phyloP scores from a whole-genome alignment of 2,329 filamentous ascomycete species.

The Aureobasidium uvarum region DNA sequence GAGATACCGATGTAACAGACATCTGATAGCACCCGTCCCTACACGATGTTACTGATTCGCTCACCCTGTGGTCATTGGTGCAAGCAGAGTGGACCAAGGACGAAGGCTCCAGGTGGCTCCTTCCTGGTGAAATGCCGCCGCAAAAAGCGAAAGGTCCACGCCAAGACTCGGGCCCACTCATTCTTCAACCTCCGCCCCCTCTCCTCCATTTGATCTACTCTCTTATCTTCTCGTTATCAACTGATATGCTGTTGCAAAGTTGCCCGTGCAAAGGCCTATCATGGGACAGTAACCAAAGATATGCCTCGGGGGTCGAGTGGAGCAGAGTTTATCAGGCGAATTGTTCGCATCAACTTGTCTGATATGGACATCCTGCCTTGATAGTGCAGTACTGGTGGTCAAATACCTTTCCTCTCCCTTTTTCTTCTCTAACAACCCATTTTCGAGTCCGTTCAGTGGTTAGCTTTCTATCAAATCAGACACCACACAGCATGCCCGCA shows the following conservation, averaged over 20 bases:
- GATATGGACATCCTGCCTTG: not conserved
- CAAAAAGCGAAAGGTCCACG: conserved; percentile 1
- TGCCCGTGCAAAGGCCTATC: conserved; percentile 17
- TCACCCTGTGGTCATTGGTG: too few species aligned
- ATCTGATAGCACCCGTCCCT: not conserved
- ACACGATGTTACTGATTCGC: not conserved
- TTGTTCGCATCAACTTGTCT: conserved; percentile 13
- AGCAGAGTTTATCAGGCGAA: not conserved
- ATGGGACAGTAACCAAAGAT: not conserved
- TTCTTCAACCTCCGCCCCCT: conserved; percentile 1
- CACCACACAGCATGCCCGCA: conserved; percentile 20
- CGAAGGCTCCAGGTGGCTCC: too few species aligned
- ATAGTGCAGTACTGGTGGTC: not conserved
- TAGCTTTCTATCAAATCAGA: not conserved
- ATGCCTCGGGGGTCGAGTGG: not conserved
- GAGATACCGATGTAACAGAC: not conserved
- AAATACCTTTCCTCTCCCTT: not conserved
- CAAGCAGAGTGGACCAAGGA: not conserved
- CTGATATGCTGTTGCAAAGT: not conserved
- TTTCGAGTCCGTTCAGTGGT: too few species aligned
- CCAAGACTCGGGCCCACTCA: not conserved
- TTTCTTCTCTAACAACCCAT: not conserved
- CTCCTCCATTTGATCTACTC: conserved; percentile 1
- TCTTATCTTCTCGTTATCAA: conserved; percentile 11
- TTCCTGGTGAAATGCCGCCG: not conserved